Evolutionary conservation across 768 basidiomycete genomes (phyloP), one percentile per base, ranked within the genome.

Genomic region (Dacryopinax spathularia): DNA sequence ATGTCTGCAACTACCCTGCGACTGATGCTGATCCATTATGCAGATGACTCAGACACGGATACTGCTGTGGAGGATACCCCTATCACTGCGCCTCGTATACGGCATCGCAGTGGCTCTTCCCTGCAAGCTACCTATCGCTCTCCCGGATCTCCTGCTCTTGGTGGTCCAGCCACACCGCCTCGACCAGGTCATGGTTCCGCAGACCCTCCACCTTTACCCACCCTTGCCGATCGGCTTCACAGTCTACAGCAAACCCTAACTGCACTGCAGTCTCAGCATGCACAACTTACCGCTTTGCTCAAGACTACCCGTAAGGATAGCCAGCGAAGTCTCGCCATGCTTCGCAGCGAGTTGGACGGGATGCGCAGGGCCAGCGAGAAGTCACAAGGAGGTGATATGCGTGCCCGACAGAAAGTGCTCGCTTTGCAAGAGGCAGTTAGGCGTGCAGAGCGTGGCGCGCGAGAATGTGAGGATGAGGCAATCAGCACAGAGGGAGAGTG

Each of bases 361-460:
- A 79, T 94, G 62, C 90, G 88, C 72, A 83, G 89, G 2, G 82
- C 89, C 1, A 85, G 86, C 2, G 92, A 95, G 68, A 91, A 91
- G 68, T 82, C 87, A 63, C 76, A 81, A 0, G 79, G 83, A 0
- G 80, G 82, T 1, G 94, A 97, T 71, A 78, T 83, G 25, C 82
- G 91, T n/a, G 84, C 86, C 10, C 84, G 84, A 43, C 92, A 95
- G 72, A 94, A 91, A 68, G 83, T 87, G 10, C 79, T 92, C 12
- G 89, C 93, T 0, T 75, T 95, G 36, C 91, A 94, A 71, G 91
- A 95, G 70, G 88, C 91, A 1, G 85, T 87, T 29, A 22, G 48
- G 10, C 12, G 48, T 10, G 48, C 48, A 9, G 48, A 56, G 25
- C 22, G 48, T 5, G 48, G 48, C 25, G 48, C 48, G 10, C 22